Evolutionary conservation across 441 rosid species (phyloP), one percentile per base, ranked within the genome.

Genomic region (Pelargonium citronellum): DNA sequence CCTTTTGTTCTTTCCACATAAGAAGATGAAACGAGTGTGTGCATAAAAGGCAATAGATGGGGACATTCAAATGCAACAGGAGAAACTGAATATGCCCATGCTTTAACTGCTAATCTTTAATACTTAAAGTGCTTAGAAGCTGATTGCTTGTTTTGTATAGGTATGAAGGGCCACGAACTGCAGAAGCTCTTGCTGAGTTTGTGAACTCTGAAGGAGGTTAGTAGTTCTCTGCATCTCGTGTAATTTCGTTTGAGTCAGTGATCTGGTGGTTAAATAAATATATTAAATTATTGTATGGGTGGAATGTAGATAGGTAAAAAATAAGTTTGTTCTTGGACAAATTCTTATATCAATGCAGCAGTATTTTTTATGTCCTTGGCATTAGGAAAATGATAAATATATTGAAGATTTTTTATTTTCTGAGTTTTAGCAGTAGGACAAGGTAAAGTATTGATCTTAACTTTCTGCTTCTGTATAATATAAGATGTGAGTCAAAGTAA

Each of bases 191-290:
- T 80, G 77, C 89, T 41, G 97, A 89, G 84, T 95, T 78, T 80
- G 89, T 91, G 64, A 95, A 95, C 79, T 87, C 69, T 67, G 99
- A 95, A 89, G 99, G 89, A 90, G 99, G 97, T 90, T 5, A 84
- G 8, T 64, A 2, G 13, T 74, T 67, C 58, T 9, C 16, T 70
- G 19, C 7, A 67, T 73, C 37, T 69, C 37, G 5, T 46, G 0
- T 34, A 12, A 20, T 37, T 27, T 62, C 19, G 6, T 37, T 37
- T 37, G 41, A 5, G 41, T 37, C 7, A 37, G 41, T 37, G 41
- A 37, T 1, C 8, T 30, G 37, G 37, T 6, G 37, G 37, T 30
- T 30, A 30, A 30, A 30, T 30, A 30, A 30, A 30, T 30, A 30
- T 30, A 30, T 30, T 30, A 27, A 27, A 30, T 30, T 30, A 30